Base-by-base conservation (phyloP, 352 stramenopile species). In the Phytophthora palmivora region DNA sequence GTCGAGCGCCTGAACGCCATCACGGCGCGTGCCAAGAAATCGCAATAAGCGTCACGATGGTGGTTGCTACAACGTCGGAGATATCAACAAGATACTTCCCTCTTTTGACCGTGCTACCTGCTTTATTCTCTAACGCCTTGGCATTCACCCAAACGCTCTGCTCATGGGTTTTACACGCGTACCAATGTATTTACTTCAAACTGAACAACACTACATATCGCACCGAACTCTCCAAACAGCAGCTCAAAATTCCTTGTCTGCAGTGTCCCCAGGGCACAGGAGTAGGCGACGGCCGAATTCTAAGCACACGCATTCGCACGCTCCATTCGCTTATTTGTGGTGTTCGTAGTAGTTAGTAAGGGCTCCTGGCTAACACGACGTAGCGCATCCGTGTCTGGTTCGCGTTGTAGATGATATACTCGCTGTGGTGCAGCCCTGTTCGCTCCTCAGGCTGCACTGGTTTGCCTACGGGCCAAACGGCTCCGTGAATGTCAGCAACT, bases 1-100 rank as follows among this genome's bases (percentile, higher is more conserved):
- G 85, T 99, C 3, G 95, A 99, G 71, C 87, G 97, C 12, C 80
- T 99, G 7, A 89, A 84, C 38, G 96, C 95, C n/a, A 98, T 99
- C 56, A 72, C 73, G 1, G 64, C 55, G 4, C 64, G 77, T 34
- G 78, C 72, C 12, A 90, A 89, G 73, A 91, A 92, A 58, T 69
- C 67, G 18, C 55, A 84, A 67, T 89, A 76, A 70, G 42, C 11
- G 24, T 6, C 6, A 28, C 3, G 24, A 28, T 28, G 24, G 24
- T 6, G 3, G 6, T 28, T 28, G 24, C 24, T 6, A 28, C 24
- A 28, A 6, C 24, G 6, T 28, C 24, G 24, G 24, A 28, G 24
- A 28, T n/a, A n/a, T n/a, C 24, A 28, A 28, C 24, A 28, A 6
- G 6, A 28, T 28, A 28, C 24, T 28, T 28, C 3, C 24, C 24